Evolutionary conservation across 1,139 yeast species (phyloP), one percentile per base, ranked within the genome.

Genomic region (Geotrichum carabidarum): DNA sequence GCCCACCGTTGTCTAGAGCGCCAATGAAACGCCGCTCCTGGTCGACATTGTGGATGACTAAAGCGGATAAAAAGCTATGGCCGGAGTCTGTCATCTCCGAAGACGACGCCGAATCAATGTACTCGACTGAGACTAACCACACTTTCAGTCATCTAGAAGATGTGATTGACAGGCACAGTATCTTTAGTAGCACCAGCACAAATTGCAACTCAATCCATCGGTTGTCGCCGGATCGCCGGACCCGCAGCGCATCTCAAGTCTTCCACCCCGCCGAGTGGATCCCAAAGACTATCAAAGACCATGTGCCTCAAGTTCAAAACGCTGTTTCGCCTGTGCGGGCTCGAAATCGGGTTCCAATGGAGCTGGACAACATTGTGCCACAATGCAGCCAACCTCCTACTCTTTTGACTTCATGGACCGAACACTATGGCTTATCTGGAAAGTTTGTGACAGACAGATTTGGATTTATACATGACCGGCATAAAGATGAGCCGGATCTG

Each of bases 361-460:
- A 79, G 59, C 68, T 79, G 62, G 78, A 75, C 32, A 73, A 69
- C 48, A 71, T 77, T 22, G 71, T 68, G n/a, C 70, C 74, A 0
- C 67, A 64, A 42, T 59, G 62, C 50, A 64, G 59, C 32, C 74
- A 69, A 54, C 74, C 74, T 1, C 75, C 74, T 4, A 65, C 72
- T 2, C 59, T 71, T 37, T 57, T 65, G 14, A 67, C 61, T 22
- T 57, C 67, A n/a, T 65, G 69, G 67, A 64, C 61, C 41, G 59
- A 62, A 44, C 62, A 64, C 55, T 60, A 62, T 59, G 56, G 64
- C 9, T 40, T 61, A 6, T 65, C 65, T 32, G 63, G 68, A 8
- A 66, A 68, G 6, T 56, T 52, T 17, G 64, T 66, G 36, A 74
- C 80, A 8, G 83, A 80, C 60, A 69, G 78, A 56, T 79, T 75